phyloP scores from a whole-genome alignment of 2,329 filamentous ascomycete species.

The Cytospora piceicola region DNA sequence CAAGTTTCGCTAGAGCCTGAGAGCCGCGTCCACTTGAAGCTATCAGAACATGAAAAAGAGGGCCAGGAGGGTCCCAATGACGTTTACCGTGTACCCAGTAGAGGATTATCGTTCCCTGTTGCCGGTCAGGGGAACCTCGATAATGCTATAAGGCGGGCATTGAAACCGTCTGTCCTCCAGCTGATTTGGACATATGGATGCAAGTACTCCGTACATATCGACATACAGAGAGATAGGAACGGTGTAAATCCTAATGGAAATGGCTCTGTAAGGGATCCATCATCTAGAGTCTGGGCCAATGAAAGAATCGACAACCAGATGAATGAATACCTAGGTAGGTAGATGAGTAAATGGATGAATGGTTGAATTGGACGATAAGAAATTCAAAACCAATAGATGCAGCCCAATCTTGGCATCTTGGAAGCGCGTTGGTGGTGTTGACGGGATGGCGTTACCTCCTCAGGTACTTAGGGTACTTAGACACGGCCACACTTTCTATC shows the following conservation, averaged over 20 bases:
- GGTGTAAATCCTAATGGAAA: no score
- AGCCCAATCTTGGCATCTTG: not conserved
- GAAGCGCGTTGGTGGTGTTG: not conserved
- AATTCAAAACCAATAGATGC: not conserved
- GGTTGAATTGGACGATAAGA: no score
- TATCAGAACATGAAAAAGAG: constrained; percentile 14
- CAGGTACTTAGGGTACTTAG: no score
- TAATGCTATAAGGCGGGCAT: not conserved
- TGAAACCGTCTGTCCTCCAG: no score
- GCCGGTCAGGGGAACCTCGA: not conserved
- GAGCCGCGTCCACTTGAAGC: constrained; percentile 14
- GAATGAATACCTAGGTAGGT: no score
- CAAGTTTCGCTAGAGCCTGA: constrained; percentile 22
- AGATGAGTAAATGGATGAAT: no score
- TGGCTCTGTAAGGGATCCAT: no score
- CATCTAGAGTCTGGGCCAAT: not conserved
- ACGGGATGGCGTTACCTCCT: no score
- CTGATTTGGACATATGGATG: not conserved
- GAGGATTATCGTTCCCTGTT: not conserved
- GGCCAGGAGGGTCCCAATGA: not conserved
- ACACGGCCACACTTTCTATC: not conserved
- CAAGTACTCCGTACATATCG: no score
- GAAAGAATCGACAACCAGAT: no score
- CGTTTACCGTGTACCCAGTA: no score
- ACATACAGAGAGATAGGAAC: no score